These are phyloP conservation scores for Asclepias syriaca DNA, from an alignment of 257 asterid species.

Conservation along the genomic window DNA sequence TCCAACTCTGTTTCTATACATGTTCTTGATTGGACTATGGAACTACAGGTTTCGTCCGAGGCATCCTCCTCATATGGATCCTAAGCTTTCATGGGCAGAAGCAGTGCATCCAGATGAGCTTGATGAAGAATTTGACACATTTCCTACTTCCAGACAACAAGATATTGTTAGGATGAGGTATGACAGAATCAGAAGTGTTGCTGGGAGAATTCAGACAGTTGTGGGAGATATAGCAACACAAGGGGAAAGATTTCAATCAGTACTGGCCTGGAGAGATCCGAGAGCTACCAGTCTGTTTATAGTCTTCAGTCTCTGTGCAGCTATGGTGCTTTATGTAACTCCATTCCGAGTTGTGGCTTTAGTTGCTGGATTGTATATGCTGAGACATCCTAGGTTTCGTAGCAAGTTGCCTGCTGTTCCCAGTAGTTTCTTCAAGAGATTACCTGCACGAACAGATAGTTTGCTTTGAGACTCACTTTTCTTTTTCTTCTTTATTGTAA, in stretches of 20 bases:
- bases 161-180: constrained; percentile 63
- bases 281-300: constrained; percentile 66
- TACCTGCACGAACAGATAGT: constrained; percentile 57
- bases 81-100: constrained; percentile 66
- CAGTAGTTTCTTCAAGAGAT: constrained; percentile 65
- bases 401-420: constrained; percentile 65
- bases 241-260: constrained; percentile 60
- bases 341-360: constrained; percentile 47
- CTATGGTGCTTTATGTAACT: constrained; percentile 47
- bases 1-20: constrained; percentile 56
- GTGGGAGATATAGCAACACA: constrained; percentile 73
- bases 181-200: constrained; percentile 63
- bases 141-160: constrained; percentile 41
- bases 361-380: constrained; percentile 44
- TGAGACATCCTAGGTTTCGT: constrained; percentile 70
- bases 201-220: constrained; percentile 73
- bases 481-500: background rate
- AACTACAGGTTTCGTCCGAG: constrained; percentile 55
- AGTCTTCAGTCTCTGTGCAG: constrained; percentile 51
- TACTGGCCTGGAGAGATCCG: constrained; percentile 78
- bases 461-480: constrained; percentile 40
- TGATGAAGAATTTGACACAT: constrained; percentile 74
- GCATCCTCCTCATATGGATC: constrained; percentile 73
- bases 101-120: constrained; percentile 60
- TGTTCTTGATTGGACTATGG: constrained; percentile 61